Evolutionary conservation across 2,329 filamentous ascomycete species (phyloP), one percentile per base, ranked within the genome.

Genomic region (Exophiala aquamarina): DNA sequence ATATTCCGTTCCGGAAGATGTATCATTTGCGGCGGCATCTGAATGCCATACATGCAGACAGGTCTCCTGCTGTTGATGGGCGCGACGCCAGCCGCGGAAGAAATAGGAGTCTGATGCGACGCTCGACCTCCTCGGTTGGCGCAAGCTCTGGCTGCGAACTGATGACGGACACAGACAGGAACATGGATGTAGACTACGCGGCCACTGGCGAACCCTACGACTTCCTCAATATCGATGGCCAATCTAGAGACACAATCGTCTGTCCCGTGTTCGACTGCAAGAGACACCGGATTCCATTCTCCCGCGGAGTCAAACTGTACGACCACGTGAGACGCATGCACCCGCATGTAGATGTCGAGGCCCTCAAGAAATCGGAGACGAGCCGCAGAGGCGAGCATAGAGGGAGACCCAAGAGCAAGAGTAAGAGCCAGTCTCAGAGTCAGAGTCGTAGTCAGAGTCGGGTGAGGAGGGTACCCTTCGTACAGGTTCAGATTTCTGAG

Each of bases 321-420:
- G 37, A 50, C 9, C 58, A 60, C 36, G 51, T 60, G 18, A 33
- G 55, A 44, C 45, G 49, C 13, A 53, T 50, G 31, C 58, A 60
- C 46, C 55, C 57, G 3, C 49, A 60, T 8, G 44, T 59, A 3
- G 57, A 60, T 49, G 49, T 59, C 3, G 42, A 47, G 19, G 28
- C 49, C 26, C 28, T 59, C 13, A 59, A 59, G 44, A 44, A 20
- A 37, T 26, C 41, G 39, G 49, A 57, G 39, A 34, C 14, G 5
- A 38, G 18, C 18, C 46, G 47, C 13, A 35, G 54, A 13, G 49
- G 52, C 3, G 54, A 57, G 28, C 41, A 37, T 6, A 46, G 56
- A 41, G 56, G 54, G 10, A 43, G 35, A 20, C 32, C 32, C 6
- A n/a, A 18, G 13, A n/a, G 19, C 47, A 45, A 42, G 43, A 17